These are phyloP conservation scores for Brassica nigra DNA, from an alignment of 345 rosid genomes.

Conservation along the genomic window DNA sequence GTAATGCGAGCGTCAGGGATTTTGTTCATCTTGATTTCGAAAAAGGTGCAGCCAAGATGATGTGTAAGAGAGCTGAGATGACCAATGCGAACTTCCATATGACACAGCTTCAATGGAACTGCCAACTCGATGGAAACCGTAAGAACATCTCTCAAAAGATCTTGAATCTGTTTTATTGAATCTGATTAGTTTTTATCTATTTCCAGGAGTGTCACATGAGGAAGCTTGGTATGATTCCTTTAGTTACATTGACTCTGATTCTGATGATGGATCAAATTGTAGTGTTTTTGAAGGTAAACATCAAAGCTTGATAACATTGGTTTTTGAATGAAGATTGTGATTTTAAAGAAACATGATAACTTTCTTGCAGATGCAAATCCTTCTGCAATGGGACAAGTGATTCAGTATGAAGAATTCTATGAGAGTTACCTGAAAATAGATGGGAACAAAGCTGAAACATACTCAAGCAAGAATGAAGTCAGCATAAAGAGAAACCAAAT, in stretches of 20 bases:
- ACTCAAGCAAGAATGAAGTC: slow-evolving; percentile 44
- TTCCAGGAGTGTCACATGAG: slow-evolving; percentile 64
- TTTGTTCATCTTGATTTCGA: slow-evolving; percentile 62
- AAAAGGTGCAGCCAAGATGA: slow-evolving; percentile 52
- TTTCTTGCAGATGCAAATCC: slow-evolving; percentile 56
- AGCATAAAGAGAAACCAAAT: slow-evolving; percentile 45
- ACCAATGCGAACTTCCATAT: slow-evolving; percentile 56
- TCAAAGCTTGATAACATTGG: neutral
- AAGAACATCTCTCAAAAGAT: slow-evolving; percentile 7
- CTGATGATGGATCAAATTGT: slow-evolving; percentile 70
- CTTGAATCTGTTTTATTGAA: slow-evolving; percentile 10
- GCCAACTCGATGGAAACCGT: slow-evolving; percentile 66
- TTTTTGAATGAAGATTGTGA: slow-evolving; percentile 18
- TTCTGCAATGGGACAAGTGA: slow-evolving; percentile 47
- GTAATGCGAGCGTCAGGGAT: slow-evolving; percentile 56
- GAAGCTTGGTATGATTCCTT: slow-evolving; percentile 82
- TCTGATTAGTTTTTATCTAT: neutral
- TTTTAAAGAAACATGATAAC: neutral
- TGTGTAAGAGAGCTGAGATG: slow-evolving; percentile 60
- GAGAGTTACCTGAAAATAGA: slow-evolving; percentile 64
- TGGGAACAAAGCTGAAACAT: slow-evolving; percentile 48
- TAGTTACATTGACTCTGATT: slow-evolving; percentile 76
- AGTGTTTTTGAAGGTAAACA: slow-evolving; percentile 58
- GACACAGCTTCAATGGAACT: slow-evolving; percentile 81
- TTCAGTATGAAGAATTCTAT: slow-evolving; percentile 61